Evolutionary conservation across 108 stramenopile species (phyloP).

Genomic region (Stephanodiscus triporus): DNA sequence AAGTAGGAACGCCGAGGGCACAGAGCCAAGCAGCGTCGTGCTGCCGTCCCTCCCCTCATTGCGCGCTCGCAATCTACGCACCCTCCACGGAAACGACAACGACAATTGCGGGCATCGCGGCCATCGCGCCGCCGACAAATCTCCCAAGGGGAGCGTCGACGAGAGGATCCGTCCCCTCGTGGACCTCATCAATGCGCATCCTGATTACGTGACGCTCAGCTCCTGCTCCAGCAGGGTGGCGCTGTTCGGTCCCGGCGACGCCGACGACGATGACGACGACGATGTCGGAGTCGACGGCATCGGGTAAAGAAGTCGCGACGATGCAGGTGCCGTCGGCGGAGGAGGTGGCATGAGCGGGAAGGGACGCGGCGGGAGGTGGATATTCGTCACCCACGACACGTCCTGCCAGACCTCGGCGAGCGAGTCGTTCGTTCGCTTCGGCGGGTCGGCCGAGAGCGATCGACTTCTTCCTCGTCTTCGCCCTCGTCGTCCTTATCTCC

Average conservation of each 20-base stretch:
- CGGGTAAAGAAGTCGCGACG: not conserved
- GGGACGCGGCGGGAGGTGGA: constrained; percentile 72
- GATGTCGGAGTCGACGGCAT: not conserved
- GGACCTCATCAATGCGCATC: constrained; percentile 78
- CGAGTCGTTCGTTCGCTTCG: constrained; percentile 40
- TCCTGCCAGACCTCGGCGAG: constrained; percentile 46
- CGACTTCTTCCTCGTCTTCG: not conserved
- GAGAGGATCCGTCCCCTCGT: constrained; percentile 71
- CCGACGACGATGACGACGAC: constrained; percentile 1
- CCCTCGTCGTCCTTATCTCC: too few relatives aligned
- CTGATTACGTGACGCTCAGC: constrained; percentile 73
- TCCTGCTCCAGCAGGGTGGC: constrained; percentile 87
- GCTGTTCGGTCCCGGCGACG: constrained; percentile 70
- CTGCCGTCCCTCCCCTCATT: constrained; percentile 42
- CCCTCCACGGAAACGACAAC: constrained; percentile 27
- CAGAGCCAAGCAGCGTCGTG: not conserved
- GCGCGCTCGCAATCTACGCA: constrained; percentile 33
- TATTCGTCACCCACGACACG: constrained; percentile 71
- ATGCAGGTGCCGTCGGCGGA: not conserved
- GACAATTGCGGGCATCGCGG: not conserved
- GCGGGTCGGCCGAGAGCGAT: constrained; percentile 11
- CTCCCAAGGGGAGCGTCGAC: constrained; percentile 85
- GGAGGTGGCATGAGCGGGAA: constrained; percentile 58
- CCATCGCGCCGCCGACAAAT: constrained; percentile 61
- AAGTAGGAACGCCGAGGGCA: too few relatives aligned